Conservation (phyloP, 1,284 basidiomycete species). For the Tilletia horrida region DNA sequence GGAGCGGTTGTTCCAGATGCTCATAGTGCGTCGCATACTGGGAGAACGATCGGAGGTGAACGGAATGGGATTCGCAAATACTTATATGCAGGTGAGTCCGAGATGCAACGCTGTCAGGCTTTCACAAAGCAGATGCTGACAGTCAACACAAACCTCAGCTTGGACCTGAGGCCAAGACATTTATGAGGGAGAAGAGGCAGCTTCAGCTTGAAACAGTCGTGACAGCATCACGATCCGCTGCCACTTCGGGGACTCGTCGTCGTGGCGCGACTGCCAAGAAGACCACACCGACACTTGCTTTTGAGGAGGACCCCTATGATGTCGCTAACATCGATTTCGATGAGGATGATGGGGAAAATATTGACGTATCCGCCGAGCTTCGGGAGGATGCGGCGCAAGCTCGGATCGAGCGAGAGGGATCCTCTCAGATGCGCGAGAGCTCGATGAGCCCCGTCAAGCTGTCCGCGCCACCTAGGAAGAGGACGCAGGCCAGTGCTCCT, state of each 20-base stretch:
- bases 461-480: not conserved
- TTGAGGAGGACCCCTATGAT: not conserved
- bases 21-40: conserved; percentile 60
- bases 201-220: not conserved
- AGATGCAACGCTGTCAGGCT: not conserved
- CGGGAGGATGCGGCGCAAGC: not conserved
- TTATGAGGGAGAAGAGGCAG: not conserved
- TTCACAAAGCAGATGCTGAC: not conserved
- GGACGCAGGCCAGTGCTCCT: not conserved
- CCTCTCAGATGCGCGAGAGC: not conserved
- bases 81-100: conserved; percentile 50
- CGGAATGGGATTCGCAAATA: conserved; percentile 50
- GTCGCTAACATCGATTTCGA: not conserved
- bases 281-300: no score
- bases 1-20: conserved; percentile 66
- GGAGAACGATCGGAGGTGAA: conserved; percentile 52
- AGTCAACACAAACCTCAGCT: not conserved
- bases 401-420: not conserved
- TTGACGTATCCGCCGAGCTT: not conserved
- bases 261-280: not conserved
- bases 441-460: not conserved
- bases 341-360: not conserved
- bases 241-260: not conserved
- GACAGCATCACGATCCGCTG: not conserved
- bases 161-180: not conserved